Evolutionary conservation across 2,329 filamentous ascomycete genomes (phyloP).

Genomic region (Plectosphaerella sp.): DNA sequence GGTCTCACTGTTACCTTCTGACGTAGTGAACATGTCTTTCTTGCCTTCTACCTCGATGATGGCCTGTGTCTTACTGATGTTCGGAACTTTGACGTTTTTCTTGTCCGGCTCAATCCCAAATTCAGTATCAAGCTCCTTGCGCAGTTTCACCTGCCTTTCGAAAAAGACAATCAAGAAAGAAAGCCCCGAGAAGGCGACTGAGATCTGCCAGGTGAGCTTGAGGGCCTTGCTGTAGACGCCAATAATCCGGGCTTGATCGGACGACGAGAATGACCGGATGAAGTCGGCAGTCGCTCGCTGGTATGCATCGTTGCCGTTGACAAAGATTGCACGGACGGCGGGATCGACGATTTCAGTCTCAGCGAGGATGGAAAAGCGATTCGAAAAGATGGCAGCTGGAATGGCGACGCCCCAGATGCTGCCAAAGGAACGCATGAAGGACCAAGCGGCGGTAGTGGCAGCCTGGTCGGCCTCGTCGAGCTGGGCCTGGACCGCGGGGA

Average conservation of each 20-base stretch:
- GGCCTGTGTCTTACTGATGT: not conserved
- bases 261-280: slow-evolving; percentile 8
- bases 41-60: too few species aligned
- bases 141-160: slow-evolving; percentile 16
- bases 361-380: slow-evolving; percentile 9
- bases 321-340: slow-evolving; percentile 4
- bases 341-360: slow-evolving; percentile 8
- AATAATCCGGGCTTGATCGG: slow-evolving; percentile 14
- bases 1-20: too few species aligned
- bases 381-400: slow-evolving; percentile 32
- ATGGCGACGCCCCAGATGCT: slow-evolving; percentile 40
- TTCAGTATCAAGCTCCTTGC: slow-evolving; percentile 21
- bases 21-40: too few species aligned
- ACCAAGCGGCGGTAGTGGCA: slow-evolving; percentile 32
- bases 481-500: slow-evolving; percentile 37
- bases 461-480: slow-evolving; percentile 30
- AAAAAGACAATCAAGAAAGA: slow-evolving; percentile 15
- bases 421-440: slow-evolving; percentile 43
- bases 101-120: slow-evolving; percentile 17
- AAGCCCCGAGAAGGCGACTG: slow-evolving; percentile 19
- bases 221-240: slow-evolving; percentile 11
- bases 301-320: slow-evolving; percentile 18
- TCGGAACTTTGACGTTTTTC: not conserved
- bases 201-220: slow-evolving; percentile 17
- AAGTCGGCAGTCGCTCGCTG: slow-evolving; percentile 16